Conservation (phyloP, 2,329 filamentous ascomycete genomes). For the Pyricularia grisea region DNA sequence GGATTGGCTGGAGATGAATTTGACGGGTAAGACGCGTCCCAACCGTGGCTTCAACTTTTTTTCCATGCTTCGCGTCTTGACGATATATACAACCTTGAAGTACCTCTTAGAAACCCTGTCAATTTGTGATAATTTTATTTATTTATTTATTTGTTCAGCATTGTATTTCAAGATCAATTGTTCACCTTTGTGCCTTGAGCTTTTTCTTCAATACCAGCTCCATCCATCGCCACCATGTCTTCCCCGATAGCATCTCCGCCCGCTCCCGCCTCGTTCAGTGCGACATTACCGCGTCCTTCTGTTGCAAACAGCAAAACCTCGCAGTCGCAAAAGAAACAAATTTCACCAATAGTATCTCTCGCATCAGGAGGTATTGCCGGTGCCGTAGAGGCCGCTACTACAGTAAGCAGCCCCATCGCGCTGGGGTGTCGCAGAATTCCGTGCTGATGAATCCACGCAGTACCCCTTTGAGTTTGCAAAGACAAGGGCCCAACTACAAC, state of each 20-base stretch:
- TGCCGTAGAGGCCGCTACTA: conserved; percentile 40
- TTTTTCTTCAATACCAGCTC: too few species aligned
- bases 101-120: background rate
- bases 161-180: too few species aligned
- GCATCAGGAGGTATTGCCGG: conserved; percentile 41
- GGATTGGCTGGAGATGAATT: background rate
- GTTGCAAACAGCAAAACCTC: background rate
- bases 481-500: conserved; percentile 47
- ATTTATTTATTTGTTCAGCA: too few species aligned
- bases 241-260: background rate
- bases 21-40: background rate
- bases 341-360: conserved; percentile 33
- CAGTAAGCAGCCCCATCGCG: conserved; percentile 20
- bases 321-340: background rate
- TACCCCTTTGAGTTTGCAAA: conserved; percentile 63
- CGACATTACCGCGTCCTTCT: background rate
- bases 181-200: too few species aligned
- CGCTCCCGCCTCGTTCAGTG: background rate
- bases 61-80: background rate
- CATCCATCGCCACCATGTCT: background rate
- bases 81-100: background rate
- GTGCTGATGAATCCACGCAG: conserved; percentile 14
- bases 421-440: background rate
- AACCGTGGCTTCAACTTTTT: background rate
- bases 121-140: background rate